Evolutionary conservation across 1,284 basidiomycete species (phyloP).

Genomic region (Mrakiaceae sp.): DNA sequence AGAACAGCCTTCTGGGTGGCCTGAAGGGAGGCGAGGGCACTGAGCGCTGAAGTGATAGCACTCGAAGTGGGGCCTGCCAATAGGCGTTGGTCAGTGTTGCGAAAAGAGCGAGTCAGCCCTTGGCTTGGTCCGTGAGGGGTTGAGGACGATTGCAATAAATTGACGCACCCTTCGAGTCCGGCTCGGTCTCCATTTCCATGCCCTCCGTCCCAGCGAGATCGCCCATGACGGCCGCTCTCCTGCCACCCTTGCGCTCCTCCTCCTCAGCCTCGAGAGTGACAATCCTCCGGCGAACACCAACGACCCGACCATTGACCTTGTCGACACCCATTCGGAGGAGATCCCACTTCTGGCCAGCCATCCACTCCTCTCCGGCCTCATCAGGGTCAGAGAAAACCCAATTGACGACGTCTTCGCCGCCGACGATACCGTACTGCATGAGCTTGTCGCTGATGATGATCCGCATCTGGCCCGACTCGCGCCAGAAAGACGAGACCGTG

Average conservation of each 20-base stretch:
- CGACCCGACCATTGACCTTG: constrained; percentile 76
- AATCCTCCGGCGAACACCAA: constrained; percentile 60
- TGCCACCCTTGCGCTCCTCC: constrained; percentile 64
- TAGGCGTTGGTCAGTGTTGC: neutral
- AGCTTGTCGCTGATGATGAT: constrained; percentile 92
- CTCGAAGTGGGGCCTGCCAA: constrained; percentile 49
- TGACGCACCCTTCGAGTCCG: constrained; percentile 30
- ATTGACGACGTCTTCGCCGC: constrained; percentile 77
- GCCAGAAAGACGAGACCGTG: constrained; percentile 67
- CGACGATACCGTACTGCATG: constrained; percentile 95
- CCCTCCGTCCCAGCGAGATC: constrained; percentile 27
- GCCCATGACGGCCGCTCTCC: constrained; percentile 42
- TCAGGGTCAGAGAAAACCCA: constrained; percentile 57
- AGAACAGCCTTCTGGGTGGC: constrained; percentile 61
- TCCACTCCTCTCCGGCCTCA: constrained; percentile 35
- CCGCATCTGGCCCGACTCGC: constrained; percentile 66
- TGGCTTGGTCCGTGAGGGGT: constrained; percentile 33
- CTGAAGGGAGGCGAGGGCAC: constrained; percentile 57
- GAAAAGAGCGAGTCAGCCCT: neutral
- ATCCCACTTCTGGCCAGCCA: constrained; percentile 64
- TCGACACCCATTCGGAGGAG: constrained; percentile 62
- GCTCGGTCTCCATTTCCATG: constrained; percentile 62
- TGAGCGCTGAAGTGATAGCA: constrained; percentile 49
- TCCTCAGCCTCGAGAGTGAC: constrained; percentile 68
- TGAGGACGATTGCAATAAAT: constrained; percentile 28